Conservation (phyloP, 495 filamentous ascomycete genomes). For the Neurospora sp. region DNA sequence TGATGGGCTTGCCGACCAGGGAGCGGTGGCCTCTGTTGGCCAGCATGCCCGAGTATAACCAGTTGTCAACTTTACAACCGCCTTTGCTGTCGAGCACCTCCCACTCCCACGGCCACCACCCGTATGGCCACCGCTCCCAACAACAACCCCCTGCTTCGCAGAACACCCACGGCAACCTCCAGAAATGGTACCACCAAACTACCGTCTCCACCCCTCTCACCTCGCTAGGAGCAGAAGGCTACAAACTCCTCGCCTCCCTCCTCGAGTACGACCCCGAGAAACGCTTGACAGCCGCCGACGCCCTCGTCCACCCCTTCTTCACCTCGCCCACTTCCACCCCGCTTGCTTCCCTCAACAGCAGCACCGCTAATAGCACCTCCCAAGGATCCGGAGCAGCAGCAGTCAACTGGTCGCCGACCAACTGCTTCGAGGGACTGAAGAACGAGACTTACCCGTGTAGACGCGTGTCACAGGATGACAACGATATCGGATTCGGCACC, state of each 20-base stretch:
- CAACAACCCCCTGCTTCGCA: slow-evolving; percentile 12
- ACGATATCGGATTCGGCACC: slow-evolving; percentile 81
- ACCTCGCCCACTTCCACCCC: slow-evolving; percentile 20
- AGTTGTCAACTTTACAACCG: slow-evolving; percentile 56
- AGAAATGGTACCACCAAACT: slow-evolving; percentile 50
- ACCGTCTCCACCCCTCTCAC: slow-evolving; percentile 29
- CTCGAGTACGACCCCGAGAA: slow-evolving; percentile 90
- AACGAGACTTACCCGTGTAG: slow-evolving; percentile 74
- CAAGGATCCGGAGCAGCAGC: neutral
- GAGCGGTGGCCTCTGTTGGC: slow-evolving; percentile 78
- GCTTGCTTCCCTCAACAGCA: neutral
- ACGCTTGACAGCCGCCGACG: slow-evolving; percentile 73
- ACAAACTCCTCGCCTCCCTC: slow-evolving; percentile 67
- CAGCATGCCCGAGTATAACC: slow-evolving; percentile 71
- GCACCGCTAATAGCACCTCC: neutral
- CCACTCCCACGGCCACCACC: slow-evolving; percentile 30
- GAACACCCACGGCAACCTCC: slow-evolving; percentile 27
- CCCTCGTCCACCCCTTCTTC: slow-evolving; percentile 84
- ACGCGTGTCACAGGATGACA: slow-evolving; percentile 85
- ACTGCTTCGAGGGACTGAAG: slow-evolving; percentile 86
- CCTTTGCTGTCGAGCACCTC: slow-evolving; percentile 28
- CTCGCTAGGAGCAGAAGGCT: slow-evolving; percentile 63
- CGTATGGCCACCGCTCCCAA: slow-evolving; percentile 41
- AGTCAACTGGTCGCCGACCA: slow-evolving; percentile 53
- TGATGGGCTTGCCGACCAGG: slow-evolving; percentile 82